Evolutionary conservation across 2,329 filamentous ascomycete genomes (phyloP).

Genomic region (Ascochyta pisi): DNA sequence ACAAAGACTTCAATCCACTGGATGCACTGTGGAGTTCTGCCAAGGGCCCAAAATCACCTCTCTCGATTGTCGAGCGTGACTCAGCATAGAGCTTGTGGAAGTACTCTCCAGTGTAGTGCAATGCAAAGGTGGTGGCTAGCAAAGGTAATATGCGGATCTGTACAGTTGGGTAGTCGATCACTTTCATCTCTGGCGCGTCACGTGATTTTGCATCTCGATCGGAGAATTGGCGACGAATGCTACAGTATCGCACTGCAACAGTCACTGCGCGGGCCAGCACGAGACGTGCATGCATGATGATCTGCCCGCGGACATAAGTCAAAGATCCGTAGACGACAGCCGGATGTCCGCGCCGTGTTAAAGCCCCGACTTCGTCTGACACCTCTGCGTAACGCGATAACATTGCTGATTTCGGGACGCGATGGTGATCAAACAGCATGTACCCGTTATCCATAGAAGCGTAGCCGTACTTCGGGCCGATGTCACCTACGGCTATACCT

Average conservation of each 20-base stretch:
- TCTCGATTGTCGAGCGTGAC: conserved; percentile 56
- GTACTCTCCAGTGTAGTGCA: conserved; percentile 56
- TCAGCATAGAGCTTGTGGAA: conserved; percentile 59
- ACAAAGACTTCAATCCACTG: conserved; percentile 61
- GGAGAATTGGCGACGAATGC: conserved; percentile 58
- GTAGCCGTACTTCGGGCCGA: conserved; percentile 64
- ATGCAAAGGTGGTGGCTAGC: conserved; percentile 60
- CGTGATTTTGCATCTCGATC: conserved; percentile 55
- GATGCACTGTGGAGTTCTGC: conserved; percentile 62
- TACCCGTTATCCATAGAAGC: conserved; percentile 62
- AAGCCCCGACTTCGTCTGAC: conserved; percentile 54
- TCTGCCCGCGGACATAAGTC: conserved; percentile 56
- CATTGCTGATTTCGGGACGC: conserved; percentile 58
- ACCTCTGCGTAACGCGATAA: conserved; percentile 58
- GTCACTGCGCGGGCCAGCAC: conserved; percentile 62
- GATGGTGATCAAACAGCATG: conserved; percentile 59
- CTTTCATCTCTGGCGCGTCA: conserved; percentile 51
- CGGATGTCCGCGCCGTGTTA: conserved; percentile 56
- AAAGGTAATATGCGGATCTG: conserved; percentile 62
- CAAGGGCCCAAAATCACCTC: conserved; percentile 58
- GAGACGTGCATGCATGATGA: conserved; percentile 60
- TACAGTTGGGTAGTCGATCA: conserved; percentile 62
- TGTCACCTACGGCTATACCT: conserved; percentile 61
- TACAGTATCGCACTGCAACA: conserved; percentile 59
- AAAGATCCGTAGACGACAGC: conserved; percentile 60